Percentiles rank a stretch among this genome's conserved stretches.
Conservation (phyloP, 441 rosid species). For the Macaranga tanarius region DNA sequence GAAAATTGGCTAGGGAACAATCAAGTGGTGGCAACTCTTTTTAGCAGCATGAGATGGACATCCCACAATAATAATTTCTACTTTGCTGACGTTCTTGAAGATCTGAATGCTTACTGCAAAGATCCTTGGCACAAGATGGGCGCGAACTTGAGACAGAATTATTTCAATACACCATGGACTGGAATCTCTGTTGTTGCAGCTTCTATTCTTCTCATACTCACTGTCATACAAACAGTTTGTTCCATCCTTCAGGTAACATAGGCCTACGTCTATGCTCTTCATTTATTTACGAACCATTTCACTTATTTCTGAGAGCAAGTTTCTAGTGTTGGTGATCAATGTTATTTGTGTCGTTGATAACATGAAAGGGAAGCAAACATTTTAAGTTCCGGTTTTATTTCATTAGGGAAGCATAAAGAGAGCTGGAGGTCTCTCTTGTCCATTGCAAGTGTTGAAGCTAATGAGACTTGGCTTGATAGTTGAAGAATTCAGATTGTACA, state of each 20-base stretch:
- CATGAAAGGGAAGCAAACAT: too few species aligned
- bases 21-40: neutral
- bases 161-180: conserved; percentile 16
- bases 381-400: too few species aligned
- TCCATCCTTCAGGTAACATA: neutral
- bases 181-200: conserved; percentile 15
- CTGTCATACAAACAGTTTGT: conserved; percentile 13
- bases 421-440: too few species aligned
- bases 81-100: neutral
- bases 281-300: too few species aligned
- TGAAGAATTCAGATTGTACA: too few species aligned
- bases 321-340: too few species aligned
- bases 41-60: neutral
- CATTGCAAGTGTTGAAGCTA: too few species aligned
- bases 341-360: too few species aligned
- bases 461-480: too few species aligned
- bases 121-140: neutral
- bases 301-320: too few species aligned
- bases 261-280: too few species aligned
- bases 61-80: neutral
- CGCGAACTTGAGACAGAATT: conserved; percentile 5
- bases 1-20: neutral
- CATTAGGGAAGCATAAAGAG: too few species aligned
- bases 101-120: neutral
- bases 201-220: conserved; percentile 6